Evolutionary conservation across 805 yeast species (phyloP), one percentile per base, ranked within the genome.

Genomic region (Ogataea pignaliae): DNA sequence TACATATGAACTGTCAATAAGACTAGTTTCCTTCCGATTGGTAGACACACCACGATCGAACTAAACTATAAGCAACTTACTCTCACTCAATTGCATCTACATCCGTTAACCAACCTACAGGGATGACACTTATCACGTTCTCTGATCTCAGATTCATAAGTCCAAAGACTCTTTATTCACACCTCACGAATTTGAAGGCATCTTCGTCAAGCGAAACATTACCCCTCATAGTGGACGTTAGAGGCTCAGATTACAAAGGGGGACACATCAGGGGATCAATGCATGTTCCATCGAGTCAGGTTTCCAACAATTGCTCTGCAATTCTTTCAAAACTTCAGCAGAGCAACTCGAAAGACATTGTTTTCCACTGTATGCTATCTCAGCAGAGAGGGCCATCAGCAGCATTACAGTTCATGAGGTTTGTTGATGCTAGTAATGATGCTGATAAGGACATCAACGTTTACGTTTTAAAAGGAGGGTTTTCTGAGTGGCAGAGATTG

Each of bases 381-480:
- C 98, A 93, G 63, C 95, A 84, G 47, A 70, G 99, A 41, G 98
- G 98, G 0, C 98, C 98, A 0, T 70, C 86, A 3, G 77, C 96
- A 3, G 89, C 97, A 0, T 66, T 81, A 64, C 70, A 69, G 54
- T 84, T 85, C 54, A 56, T 72, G 50, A 63, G 83, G 44, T 64
- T 56, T 3, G 50, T 54, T 10, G 35, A 28, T 9, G 43, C 48
- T 16, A 58, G 57, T 21, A 55, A 60, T 29, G 61, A 65, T 2
- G 56, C 63, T 7, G 71, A 79, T 45, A 66, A 73, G 29, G 33
- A 46, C 2, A 36, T 60, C 3, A 49, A 59, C 5, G 79, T 91
- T 2, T 84, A 80, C 73, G 83, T 91, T 2, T 67, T 93, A 31
- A 65, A 74, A 47, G 97, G 96, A 3, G 98, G 99, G 0, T 93